Percentiles rank a stretch among this genome's conserved stretches.
phyloP scores from a whole-genome alignment of 257 asterid species.

The Anisodus tanguticus region DNA sequence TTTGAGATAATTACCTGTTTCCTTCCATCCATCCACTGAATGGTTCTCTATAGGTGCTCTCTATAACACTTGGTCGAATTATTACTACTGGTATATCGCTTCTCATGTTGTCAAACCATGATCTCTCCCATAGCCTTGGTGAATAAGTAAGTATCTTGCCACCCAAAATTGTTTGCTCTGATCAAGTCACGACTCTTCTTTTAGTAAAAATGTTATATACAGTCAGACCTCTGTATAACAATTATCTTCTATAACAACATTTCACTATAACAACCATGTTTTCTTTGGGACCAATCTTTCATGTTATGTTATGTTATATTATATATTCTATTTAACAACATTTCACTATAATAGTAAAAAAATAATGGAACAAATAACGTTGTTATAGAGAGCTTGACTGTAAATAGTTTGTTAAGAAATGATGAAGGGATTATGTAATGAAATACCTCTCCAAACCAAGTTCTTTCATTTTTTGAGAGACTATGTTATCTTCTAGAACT shows the following conservation, averaged over 20 bases:
- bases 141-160: constrained; percentile 95
- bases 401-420: neutral
- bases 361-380: no score
- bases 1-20: constrained; percentile 57
- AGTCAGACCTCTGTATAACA: no score
- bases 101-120: constrained; percentile 75
- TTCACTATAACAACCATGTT: no score
- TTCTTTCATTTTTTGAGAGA: constrained; percentile 67
- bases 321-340: no score
- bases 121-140: constrained; percentile 99
- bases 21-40: constrained; percentile 99
- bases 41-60: constrained; percentile 92
- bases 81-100: constrained; percentile 85
- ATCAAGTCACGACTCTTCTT: neutral
- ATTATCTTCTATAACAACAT: no score
- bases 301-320: no score
- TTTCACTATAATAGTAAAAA: no score
- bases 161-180: constrained; percentile 92
- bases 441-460: constrained; percentile 79
- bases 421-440: neutral
- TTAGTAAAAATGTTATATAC: neutral
- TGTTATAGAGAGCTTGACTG: no score
- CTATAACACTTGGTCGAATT: constrained; percentile 92
- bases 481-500: constrained; percentile 43
- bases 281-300: no score